Base-by-base conservation (phyloP, 2,329 filamentous ascomycete genomes). In the Monilinia vaccinii-corymbosi region DNA sequence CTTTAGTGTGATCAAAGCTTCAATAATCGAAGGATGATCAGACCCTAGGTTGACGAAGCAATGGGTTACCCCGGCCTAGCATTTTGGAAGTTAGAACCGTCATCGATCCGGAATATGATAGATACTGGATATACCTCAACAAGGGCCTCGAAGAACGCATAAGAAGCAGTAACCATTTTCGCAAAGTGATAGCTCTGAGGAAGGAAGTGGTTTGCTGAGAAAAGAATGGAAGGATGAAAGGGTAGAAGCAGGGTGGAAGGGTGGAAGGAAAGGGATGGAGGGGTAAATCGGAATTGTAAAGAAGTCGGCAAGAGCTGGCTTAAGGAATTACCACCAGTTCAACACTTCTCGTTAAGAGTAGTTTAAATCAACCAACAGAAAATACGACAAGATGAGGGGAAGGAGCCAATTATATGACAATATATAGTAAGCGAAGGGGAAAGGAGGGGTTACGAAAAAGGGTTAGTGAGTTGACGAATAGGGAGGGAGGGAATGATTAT, bases 1-100 rank as follows among this genome's bases (percentile, higher is more conserved):
- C 68, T 88, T 84, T 51, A 85, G 85, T 68, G 86, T 87, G 66
- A 88, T 83, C 65, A 89, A 88, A 4, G 86, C 86, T 70, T 90
- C 87, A 25, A 89, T 80, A 66, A 90, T 86, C 25, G 81, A 83
- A 2, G 86, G 86, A 67, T 89, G 82, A 67, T 85, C 82, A 28
- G 78, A 81, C 7, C 69, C 83, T 10, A 86, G 73, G 66, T 86
- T 85, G 56, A 85, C 82, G 67, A 84, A 81, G 71, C 79, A 78
- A 65, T 79, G 70, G 46, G 74, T 78, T 18, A 81, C 73, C 25
- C 79, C 79, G 25, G 77, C 78, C 76, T 70, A 34, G 11, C 25
- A n/a, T 18, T 25, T 32, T 34, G n/a, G 28, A 31, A 34, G 36
- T 38, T 32, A 34, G 42, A 38, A 44, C 16, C 23, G 16, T 10